These are phyloP conservation scores for Rhododendron kiyosumense DNA, from an alignment of 148 eudicot species.

Conservation along the genomic window DNA sequence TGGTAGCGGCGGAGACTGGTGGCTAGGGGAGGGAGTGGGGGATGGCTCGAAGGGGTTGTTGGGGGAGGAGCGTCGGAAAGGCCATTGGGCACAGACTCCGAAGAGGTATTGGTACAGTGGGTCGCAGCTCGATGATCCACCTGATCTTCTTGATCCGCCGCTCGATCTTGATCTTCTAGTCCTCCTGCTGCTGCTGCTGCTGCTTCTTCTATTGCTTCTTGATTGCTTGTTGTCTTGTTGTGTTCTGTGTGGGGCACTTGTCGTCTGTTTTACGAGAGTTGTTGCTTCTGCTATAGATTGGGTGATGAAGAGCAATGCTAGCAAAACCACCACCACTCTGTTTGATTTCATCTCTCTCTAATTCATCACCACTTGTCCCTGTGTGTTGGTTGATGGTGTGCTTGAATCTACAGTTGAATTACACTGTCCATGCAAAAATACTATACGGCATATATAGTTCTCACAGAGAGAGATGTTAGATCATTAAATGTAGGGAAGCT, in stretches of 20 bases:
- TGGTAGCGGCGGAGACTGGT: not conserved
- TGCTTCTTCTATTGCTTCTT: conserved; percentile 5
- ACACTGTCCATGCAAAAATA: not conserved
- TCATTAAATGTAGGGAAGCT: not conserved
- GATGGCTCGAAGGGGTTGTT: conserved; percentile 23
- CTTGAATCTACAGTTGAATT: not conserved
- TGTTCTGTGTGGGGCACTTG: not conserved
- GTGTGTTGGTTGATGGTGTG: not conserved
- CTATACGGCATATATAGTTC: not conserved
- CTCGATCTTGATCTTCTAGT: conserved; percentile 4
- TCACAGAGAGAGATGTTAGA: not conserved
- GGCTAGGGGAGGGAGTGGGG: not conserved
- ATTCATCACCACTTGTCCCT: not conserved
- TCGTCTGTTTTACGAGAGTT: not conserved
- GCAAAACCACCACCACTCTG: not conserved
- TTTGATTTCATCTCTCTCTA: conserved; percentile 10
- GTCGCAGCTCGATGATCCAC: conserved; percentile 25
- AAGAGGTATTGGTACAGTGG: conserved; percentile 27
- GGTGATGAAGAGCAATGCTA: conserved; percentile 17
- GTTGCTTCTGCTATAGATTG: not conserved
- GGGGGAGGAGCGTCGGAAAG: conserved; percentile 26
- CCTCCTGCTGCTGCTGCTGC: conserved; percentile 2
- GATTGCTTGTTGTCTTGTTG: conserved; percentile 7
- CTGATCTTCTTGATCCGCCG: conserved; percentile 3
- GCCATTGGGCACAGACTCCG: conserved; percentile 30